Percentiles rank a stretch among this genome's conserved stretches.
These are phyloP conservation scores for Pichia norvegensis DNA, from an alignment of 1,139 yeast genomes.

Conservation along the genomic window DNA sequence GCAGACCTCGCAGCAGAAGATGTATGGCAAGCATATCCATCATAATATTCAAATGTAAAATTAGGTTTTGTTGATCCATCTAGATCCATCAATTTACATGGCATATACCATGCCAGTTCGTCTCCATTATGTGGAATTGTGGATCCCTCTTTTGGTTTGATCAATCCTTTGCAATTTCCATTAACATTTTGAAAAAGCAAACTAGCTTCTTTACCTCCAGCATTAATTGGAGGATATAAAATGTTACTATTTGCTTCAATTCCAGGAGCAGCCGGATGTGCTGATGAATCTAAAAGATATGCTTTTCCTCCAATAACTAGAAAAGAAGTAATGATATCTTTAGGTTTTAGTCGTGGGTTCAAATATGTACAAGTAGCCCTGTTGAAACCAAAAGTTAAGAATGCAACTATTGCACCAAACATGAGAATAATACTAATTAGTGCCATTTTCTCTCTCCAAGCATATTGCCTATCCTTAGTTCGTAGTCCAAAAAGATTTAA, in stretches of 20 bases:
- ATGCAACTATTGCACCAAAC: constrained; percentile 76
- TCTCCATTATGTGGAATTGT: constrained; percentile 61
- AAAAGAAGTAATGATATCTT: constrained; percentile 51
- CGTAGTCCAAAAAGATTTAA: constrained; percentile 68
- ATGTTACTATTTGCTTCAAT: constrained; percentile 58
- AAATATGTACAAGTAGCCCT: constrained; percentile 63
- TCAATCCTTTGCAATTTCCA: constrained; percentile 80
- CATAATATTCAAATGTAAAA: constrained; percentile 47
- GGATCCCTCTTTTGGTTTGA: constrained; percentile 64
- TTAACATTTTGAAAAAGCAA: constrained; percentile 91
- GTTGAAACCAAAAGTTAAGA: constrained; percentile 86
- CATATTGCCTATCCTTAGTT: constrained; percentile 76
- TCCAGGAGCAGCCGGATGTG: constrained; percentile 79
- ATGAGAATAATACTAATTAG: constrained; percentile 66
- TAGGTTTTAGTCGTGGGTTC: constrained; percentile 47
- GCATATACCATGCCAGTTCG: constrained; percentile 92
- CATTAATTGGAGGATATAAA: constrained; percentile 75
- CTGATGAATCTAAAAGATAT: constrained; percentile 59
- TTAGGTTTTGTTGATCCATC: constrained; percentile 68
- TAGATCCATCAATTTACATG: constrained; percentile 64
- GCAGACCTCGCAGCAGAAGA: constrained; percentile 57
- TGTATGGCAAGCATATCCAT: constrained; percentile 93
- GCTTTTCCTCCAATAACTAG: constrained; percentile 78
- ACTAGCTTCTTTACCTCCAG: constrained; percentile 86
- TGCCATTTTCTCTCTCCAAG: constrained; percentile 96